Base-by-base conservation (phyloP, 441 rosid species). In the Pelargonium australe region DNA sequence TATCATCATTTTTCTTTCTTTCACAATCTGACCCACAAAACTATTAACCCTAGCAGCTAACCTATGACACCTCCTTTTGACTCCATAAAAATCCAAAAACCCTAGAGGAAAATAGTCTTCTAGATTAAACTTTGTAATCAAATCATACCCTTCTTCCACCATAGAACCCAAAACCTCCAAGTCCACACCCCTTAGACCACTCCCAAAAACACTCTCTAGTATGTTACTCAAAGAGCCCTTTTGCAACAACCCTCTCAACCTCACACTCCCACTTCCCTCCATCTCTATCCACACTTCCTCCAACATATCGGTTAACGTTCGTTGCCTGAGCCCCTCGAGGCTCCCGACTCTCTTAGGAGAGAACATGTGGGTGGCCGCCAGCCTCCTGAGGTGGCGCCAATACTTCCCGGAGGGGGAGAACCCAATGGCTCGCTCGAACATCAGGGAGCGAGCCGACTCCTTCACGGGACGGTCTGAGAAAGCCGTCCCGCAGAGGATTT, bases 351-450 rank as follows among this genome's bases (percentile, higher is more conserved):
- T 82, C 77, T 73, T 72, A 0, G 88, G 89, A 23, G 91, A 84
- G 76, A 88, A 86, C 91, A 86, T 82, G 68, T 82, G 72, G 64
- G 64, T 82, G 1, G 85, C 79, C 0, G 91, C 87, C 17, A 88
- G 72, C 69, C 81, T 63, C 1, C 94, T 81, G 0, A 88, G 74
- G 68, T 80, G 79, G 45, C 86, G 80, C 94, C 91, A 88, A 25
- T 88, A 81, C n/a, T 77, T 63, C 1, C 88, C 91, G 0, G 80
- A 71, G 37, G 91, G 86, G 40, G 94, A 88, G 40, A 88, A 88
- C 10, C 94, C 94, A 44, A 88, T 85, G 75, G 94, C 94, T 14
- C 87, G 84, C 72, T 86, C 87, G 28, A 88, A 88, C 89, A 86
- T 85, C 58, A 86, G 67, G 14, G 75, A 68, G 14, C 85, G 81